Base-by-base conservation (phyloP, 805 yeast species). In the Metschnikowia lunata region DNA sequence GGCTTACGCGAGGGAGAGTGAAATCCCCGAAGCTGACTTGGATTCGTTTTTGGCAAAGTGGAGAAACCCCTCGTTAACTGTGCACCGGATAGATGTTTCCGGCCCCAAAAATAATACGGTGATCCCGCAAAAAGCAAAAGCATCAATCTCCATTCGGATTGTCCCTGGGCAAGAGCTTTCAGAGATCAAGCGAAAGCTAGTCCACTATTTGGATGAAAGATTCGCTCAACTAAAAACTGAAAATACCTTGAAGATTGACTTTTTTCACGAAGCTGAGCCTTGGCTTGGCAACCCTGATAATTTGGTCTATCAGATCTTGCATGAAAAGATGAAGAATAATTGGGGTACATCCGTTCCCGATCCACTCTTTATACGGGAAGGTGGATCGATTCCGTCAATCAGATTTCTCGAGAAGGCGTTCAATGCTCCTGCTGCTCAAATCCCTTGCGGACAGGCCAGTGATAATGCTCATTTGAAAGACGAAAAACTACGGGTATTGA, bases 381-480 rank as follows among this genome's bases (percentile, higher is more conserved):
- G 99, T 48, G 99, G 99, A 0, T 88, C 97, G 0, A 89, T 91
- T 61, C 97, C 99, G 1, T 83, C 91, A 9, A 82, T 93, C 7
- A 67, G 97, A 50, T 85, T 84, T 48, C 66, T 91, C 51, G 99
- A 91, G 56, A 86, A 86, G 61, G 70, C 76, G 10, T 86, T 91
- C 52, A 64, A 74, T 41, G 96, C 98, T 3, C 87, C 88, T 26
- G 98, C 97, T 1, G 95, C 91, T 0, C 98, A 93, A 63, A 78
- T 93, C 30, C 98, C 99, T 2, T 88, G 97, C 59, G 99, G 98
- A 0, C 99, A 91, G 67, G 78, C 91, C 1, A 80, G 93, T 35
- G 98, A 93, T 62, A 88, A 88, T 57, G 98, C 97, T 1, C 99
- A 91, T 69, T 75, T 91, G 55, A 81, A 83, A 57, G 85, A 93